phyloP scores from a whole-genome alignment of 2,329 filamentous ascomycete species.

The Colletotrichum costaricense region DNA sequence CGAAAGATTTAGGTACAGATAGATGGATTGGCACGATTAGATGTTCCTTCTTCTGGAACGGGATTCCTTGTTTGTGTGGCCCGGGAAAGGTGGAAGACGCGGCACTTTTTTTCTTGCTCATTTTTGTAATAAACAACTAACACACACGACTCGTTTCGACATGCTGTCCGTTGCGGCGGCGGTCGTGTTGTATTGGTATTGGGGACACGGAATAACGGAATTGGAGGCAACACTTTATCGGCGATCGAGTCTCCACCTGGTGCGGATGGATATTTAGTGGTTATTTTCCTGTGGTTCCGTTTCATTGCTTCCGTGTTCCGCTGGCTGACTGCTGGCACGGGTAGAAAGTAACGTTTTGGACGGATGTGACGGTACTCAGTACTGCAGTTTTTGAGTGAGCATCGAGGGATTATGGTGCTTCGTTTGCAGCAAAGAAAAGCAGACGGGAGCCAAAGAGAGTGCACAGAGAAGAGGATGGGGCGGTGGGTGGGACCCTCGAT shows the following conservation, averaged over 20 bases:
- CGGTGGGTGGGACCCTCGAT: neutral
- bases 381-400: neutral
- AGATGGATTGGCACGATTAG: neutral
- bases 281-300: neutral
- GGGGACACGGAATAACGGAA: neutral
- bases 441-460: neutral
- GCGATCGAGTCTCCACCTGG: conserved; percentile 8
- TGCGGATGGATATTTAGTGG: neutral
- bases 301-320: neutral
- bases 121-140: neutral
- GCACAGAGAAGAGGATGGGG: neutral
- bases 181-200: neutral
- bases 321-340: too few relatives aligned
- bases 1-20: neutral
- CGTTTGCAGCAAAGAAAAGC: too few relatives aligned
- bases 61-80: neutral
- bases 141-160: neutral
- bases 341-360: neutral
- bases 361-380: neutral
- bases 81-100: neutral
- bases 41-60: neutral
- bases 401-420: neutral
- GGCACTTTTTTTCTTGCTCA: neutral
- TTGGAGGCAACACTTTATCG: conserved; percentile 6
- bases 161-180: neutral